Evolutionary conservation across 2,329 filamentous ascomycete species (phyloP).

Genomic region (Pseudogymnoascus sp.): DNA sequence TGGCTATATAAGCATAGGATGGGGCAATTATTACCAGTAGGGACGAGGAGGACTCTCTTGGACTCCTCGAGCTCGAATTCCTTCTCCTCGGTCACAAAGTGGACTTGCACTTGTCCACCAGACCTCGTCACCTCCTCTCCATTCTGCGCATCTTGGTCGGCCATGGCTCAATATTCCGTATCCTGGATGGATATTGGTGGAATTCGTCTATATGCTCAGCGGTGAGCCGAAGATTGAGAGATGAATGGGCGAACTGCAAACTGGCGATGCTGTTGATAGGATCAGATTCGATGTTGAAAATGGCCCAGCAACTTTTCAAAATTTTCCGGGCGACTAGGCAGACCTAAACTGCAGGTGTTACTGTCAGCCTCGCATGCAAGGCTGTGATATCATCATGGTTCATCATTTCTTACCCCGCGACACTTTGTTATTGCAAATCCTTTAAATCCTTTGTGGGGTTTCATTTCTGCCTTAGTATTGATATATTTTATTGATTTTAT

Average conservation of each 20-base stretch:
- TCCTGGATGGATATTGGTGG: not conserved
- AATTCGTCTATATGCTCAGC: not conserved
- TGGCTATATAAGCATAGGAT: not conserved
- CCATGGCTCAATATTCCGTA: slow-evolving; percentile 8
- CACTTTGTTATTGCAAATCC: not conserved
- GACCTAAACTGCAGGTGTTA: slow-evolving; percentile 4
- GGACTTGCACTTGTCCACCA: slow-evolving; percentile 54
- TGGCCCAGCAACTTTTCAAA: slow-evolving; percentile 13
- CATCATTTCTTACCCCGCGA: not conserved
- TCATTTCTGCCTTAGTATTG: not conserved
- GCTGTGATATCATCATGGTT: not conserved
- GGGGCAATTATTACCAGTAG: slow-evolving; percentile 42
- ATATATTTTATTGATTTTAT: not conserved
- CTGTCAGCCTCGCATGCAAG: slow-evolving; percentile 12
- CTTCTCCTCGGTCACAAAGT: slow-evolving; percentile 58
- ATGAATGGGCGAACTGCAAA: not conserved
- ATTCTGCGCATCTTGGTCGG: slow-evolving; percentile 6
- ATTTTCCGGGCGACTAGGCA: slow-evolving; percentile 7
- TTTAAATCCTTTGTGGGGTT: not conserved
- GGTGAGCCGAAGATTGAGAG: not conserved
- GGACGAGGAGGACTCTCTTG: slow-evolving; percentile 57
- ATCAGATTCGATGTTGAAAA: slow-evolving; percentile 11
- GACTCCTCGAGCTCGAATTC: slow-evolving; percentile 58
- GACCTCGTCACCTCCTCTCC: slow-evolving; percentile 8
- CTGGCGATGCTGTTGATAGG: slow-evolving; percentile 4